phyloP scores from a whole-genome alignment of 148 eudicot genomes.

The Fagopyrum esculentum region DNA sequence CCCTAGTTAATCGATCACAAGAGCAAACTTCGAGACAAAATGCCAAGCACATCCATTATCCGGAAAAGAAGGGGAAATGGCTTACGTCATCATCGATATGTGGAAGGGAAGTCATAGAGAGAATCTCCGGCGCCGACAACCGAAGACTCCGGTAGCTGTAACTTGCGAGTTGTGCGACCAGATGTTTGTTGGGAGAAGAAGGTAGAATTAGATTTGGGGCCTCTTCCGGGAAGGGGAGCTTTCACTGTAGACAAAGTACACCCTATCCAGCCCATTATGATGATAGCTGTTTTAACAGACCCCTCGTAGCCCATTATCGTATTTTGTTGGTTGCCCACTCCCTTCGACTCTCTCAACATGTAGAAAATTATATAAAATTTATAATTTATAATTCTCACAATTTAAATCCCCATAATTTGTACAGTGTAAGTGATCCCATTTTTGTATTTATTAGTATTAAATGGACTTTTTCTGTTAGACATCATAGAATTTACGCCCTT shows the following conservation, averaged over 20 bases:
- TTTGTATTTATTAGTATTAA: too few species aligned
- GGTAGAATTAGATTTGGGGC: not conserved
- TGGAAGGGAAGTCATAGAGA: conserved; percentile 12
- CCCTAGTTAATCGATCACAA: not conserved
- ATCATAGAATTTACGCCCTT: too few species aligned
- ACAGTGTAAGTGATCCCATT: too few species aligned
- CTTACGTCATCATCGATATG: conserved; percentile 11
- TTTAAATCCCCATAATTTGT: too few species aligned
- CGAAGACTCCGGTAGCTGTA: conserved; percentile 4
- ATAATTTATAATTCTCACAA: too few species aligned
- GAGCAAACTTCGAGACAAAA: not conserved
- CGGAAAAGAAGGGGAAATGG: not conserved
- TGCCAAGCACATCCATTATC: not conserved
- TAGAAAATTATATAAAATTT: too few species aligned
- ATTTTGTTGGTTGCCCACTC: too few species aligned
- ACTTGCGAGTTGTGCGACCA: not conserved
- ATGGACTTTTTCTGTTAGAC: too few species aligned
- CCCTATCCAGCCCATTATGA: not conserved
- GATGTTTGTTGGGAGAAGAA: not conserved
- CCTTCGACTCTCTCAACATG: too few species aligned
- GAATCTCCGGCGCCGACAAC: conserved; percentile 12
- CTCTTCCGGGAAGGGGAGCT: not conserved
- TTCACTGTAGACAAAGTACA: not conserved
- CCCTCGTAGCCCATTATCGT: not conserved
- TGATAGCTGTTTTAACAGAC: not conserved